Percentiles rank a stretch among this genome's conserved stretches.
Evolutionary conservation across 805 yeast species (phyloP).

Genomic region (Ogataea haglerorum): DNA sequence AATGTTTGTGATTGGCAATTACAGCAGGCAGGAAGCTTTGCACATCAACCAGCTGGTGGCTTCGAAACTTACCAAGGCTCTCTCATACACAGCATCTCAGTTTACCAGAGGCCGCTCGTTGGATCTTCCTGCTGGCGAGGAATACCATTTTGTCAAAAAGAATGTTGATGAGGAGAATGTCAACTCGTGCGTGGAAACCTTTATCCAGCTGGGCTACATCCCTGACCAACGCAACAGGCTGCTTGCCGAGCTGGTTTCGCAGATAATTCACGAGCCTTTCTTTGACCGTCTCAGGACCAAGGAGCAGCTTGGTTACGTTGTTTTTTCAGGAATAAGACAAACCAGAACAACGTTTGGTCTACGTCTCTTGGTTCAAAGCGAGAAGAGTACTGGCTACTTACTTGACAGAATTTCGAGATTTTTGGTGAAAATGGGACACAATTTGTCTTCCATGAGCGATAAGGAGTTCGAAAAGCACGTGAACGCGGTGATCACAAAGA

Average conservation of each 20-base stretch:
- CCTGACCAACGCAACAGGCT: slow-evolving; percentile 44
- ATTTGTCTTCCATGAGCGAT: slow-evolving; percentile 45
- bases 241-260: slow-evolving; percentile 62
- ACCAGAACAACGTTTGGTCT: slow-evolving; percentile 72
- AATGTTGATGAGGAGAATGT: slow-evolving; percentile 67
- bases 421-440: slow-evolving; percentile 44
- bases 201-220: slow-evolving; percentile 59
- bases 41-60: slow-evolving; percentile 44
- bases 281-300: slow-evolving; percentile 87
- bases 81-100: slow-evolving; percentile 42
- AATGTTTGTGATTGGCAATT: slow-evolving; percentile 75
- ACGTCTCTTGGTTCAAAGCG: slow-evolving; percentile 80
- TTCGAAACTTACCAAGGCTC: slow-evolving; percentile 34
- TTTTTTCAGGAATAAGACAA: slow-evolving; percentile 68
- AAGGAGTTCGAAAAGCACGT: slow-evolving; percentile 70
- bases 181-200: slow-evolving; percentile 81
- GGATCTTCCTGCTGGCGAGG: slow-evolving; percentile 37
- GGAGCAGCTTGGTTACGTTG: slow-evolving; percentile 94
- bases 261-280: slow-evolving; percentile 79
- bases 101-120: slow-evolving; percentile 42
- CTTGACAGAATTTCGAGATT: slow-evolving; percentile 74
- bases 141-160: slow-evolving; percentile 44
- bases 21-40: slow-evolving; percentile 50
- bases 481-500: slow-evolving; percentile 60
- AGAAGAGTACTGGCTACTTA: slow-evolving; percentile 67